Percentiles rank a stretch among this genome's conserved stretches.
These are phyloP conservation scores for Nakaseomyces glabratus DNA, from an alignment of 1,139 yeast species.

Conservation along the genomic window DNA sequence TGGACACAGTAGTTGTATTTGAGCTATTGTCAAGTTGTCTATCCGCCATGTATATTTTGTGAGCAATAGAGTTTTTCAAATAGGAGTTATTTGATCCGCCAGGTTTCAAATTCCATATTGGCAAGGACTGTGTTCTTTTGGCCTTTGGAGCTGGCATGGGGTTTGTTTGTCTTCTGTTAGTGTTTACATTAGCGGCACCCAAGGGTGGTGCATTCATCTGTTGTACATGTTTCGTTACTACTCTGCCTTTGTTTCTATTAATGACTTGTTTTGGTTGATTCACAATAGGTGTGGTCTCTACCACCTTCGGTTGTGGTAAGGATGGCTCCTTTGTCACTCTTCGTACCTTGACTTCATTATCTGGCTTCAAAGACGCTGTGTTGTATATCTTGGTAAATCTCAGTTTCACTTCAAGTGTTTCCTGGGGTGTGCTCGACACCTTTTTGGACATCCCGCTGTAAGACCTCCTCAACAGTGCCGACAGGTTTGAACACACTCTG, in stretches of 20 bases:
- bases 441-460: constrained; percentile 25
- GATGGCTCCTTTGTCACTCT: too few relatives aligned
- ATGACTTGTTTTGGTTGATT: constrained; percentile 3
- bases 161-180: constrained; percentile 26
- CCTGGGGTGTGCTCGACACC: constrained; percentile 17
- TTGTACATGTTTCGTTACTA: not conserved
- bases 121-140: constrained; percentile 56
- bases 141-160: constrained; percentile 44
- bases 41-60: constrained; percentile 37
- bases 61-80: constrained; percentile 34
- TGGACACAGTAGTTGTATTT: constrained; percentile 11
- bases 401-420: constrained; percentile 58
- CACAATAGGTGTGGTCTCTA: constrained; percentile 6
- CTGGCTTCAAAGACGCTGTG: too few relatives aligned
- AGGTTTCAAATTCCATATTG: constrained; percentile 39
- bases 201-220: constrained; percentile 5
- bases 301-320: constrained; percentile 9
- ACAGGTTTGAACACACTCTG: constrained; percentile 59
- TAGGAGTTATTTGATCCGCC: constrained; percentile 34
- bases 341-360: too few relatives aligned
- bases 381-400: constrained; percentile 44
- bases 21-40: constrained; percentile 20
- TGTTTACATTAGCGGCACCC: constrained; percentile 9
- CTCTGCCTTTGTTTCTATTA: constrained; percentile 7
- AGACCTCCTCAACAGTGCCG: constrained; percentile 45